Percentiles rank a stretch among this genome's conserved stretches.
Conservation (phyloP, 2,329 filamentous ascomycete species). For the Tolypocladium nubicola region DNA sequence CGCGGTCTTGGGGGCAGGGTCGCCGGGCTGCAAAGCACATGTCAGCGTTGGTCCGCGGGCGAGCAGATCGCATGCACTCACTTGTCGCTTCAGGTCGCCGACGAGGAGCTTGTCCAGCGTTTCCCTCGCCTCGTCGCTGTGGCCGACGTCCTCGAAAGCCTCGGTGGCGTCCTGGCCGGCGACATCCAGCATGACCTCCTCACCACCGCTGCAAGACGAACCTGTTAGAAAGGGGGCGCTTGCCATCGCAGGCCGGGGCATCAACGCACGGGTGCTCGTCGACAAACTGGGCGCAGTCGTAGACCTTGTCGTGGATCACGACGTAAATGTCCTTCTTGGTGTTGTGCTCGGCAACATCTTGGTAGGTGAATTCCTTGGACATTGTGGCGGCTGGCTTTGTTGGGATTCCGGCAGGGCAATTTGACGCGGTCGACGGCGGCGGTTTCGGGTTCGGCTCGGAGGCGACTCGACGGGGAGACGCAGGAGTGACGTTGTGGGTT, state of each 20-base stretch:
- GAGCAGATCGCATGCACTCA: conserved; percentile 31
- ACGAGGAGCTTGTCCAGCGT: conserved; percentile 70
- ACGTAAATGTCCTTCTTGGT: conserved; percentile 90
- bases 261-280: conserved; percentile 83
- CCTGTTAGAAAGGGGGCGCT: conserved; percentile 2
- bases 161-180: conserved; percentile 93
- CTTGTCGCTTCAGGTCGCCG: conserved; percentile 70
- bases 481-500: not conserved
- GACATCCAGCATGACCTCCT: conserved; percentile 95
- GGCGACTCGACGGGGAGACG: not conserved
- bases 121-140: conserved; percentile 96
- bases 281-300: conserved; percentile 78
- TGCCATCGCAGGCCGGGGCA: conserved; percentile 3
- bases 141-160: conserved; percentile 97
- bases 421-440: not conserved
- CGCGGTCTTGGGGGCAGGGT: conserved; percentile 59
- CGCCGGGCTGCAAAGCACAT: conserved; percentile 49
- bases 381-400: conserved; percentile 14
- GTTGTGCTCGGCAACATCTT: conserved; percentile 76
- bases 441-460: not conserved
- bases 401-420: not conserved
- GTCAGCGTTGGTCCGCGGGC: conserved; percentile 11
- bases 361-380: conserved; percentile 54
- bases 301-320: conserved; percentile 94
- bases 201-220: conserved; percentile 62